These are phyloP conservation scores for Rhizophagus clarus DNA, from an alignment of 192 early-diverging fungal species.

Conservation along the genomic window DNA sequence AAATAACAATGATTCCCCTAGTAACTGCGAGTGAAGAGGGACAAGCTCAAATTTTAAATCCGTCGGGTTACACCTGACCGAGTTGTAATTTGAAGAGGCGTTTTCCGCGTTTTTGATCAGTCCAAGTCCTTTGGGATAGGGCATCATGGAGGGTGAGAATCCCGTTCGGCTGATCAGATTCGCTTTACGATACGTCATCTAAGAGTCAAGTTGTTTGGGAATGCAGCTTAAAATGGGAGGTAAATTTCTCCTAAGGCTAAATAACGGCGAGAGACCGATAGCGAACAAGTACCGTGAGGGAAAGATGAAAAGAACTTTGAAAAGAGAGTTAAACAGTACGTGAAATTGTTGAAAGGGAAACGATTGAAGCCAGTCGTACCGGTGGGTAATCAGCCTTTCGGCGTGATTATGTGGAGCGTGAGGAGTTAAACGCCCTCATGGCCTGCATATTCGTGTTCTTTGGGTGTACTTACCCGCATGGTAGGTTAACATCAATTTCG, in stretches of 20 bases:
- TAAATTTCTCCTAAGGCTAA: slow-evolving; percentile 82
- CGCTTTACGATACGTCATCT: slow-evolving; percentile 56
- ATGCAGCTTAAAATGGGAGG: slow-evolving; percentile 75
- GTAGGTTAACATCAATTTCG: too few species aligned
- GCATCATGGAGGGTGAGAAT: slow-evolving; percentile 76
- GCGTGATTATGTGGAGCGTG: too few species aligned
- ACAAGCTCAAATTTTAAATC: slow-evolving; percentile 72
- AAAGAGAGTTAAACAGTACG: slow-evolving; percentile 83
- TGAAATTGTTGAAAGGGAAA: slow-evolving; percentile 85
- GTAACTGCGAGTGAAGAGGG: slow-evolving; percentile 63
- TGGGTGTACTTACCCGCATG: too few species aligned
- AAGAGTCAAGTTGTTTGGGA: slow-evolving; percentile 79
- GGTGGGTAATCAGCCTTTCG: slow-evolving; percentile 38
- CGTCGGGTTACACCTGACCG: slow-evolving; percentile 23
- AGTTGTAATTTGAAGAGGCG: slow-evolving; percentile 67
- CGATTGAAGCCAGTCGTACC: slow-evolving; percentile 23
- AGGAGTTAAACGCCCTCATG: too few species aligned
- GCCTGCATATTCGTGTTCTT: too few species aligned
- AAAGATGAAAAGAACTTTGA: slow-evolving; percentile 86
- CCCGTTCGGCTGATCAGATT: slow-evolving; percentile 50
- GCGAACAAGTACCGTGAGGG: slow-evolving; percentile 87
- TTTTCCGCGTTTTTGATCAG: slow-evolving; percentile 35
- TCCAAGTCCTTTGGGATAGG: slow-evolving; percentile 69
- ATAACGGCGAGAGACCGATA: slow-evolving; percentile 85
- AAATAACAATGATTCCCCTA: slow-evolving; percentile 74